Base-by-base conservation (phyloP, 768 basidiomycete species). In the Kondoa subrosea region DNA sequence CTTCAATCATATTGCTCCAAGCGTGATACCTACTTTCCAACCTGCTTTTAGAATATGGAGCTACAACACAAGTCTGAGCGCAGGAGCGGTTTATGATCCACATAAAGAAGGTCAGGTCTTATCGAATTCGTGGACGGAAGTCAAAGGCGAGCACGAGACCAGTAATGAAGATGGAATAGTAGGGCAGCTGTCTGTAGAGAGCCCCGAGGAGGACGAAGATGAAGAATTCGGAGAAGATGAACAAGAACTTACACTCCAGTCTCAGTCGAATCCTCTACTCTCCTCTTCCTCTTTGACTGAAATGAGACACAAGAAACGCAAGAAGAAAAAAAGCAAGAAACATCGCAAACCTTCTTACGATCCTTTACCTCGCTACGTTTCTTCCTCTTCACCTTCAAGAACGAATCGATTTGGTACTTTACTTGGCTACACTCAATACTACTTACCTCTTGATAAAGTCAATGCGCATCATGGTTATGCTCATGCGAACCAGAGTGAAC, bases 21-120 rank as follows among this genome's bases (percentile, higher is more conserved):
- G 87, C 34, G 84, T 91, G 26, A 86, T 91, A 66, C 89, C 90
- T n/a, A 89, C 89, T 68, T 95, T 87, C 78, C 77, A 87, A 61
- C 89, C 91, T 1, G 82, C 85, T 17, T 84, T 91, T 73, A 80
- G 90, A 71, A 81, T 91, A 15, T 92, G 85, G 78, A 80, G 84
- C 72, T 92, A 90, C 81, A 92, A 92, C 75, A 79, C 82, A 27
- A 84, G 85, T 21, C 8, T 50, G 40, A 50, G 21, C 21, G 12
- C 40, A 8, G 40, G 40, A 8, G 8, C 40, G 12, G 21, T 50
- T 21, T 50, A 50, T 50, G 40, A 50, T 21, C 40, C 40, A 50
- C 21, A 8, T 8, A 50, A 8, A 21, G 40, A 50, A 50, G 40
- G 40, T 21, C 8, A 50, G 12, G 40, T 50, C 8, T 8, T 50